These are phyloP conservation scores for Sporisorium graminicola DNA, from an alignment of 1,284 basidiomycete species.

Conservation along the genomic window DNA sequence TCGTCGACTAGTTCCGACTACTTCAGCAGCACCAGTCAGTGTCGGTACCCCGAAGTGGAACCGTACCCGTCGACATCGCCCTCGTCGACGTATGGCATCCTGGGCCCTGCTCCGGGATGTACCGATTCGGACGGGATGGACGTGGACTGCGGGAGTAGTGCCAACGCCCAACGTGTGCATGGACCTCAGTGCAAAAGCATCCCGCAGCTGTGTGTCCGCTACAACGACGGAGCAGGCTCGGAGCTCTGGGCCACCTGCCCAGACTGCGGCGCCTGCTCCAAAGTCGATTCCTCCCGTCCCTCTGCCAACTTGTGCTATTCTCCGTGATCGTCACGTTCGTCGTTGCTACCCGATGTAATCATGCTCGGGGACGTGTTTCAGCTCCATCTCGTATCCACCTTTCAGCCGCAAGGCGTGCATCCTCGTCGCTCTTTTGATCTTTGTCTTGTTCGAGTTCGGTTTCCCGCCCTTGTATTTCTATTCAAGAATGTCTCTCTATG, in stretches of 20 bases:
- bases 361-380: background rate
- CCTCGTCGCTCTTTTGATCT: background rate
- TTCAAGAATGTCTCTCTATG: background rate
- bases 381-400: no score
- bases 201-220: conserved; percentile 58
- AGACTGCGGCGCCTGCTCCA: conserved; percentile 48
- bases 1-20: conserved; percentile 32
- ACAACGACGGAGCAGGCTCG: conserved; percentile 46
- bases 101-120: conserved; percentile 33
- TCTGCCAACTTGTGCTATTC: conserved; percentile 39
- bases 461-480: conserved; percentile 17
- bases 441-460: background rate
- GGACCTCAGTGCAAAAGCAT: conserved; percentile 61
- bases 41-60: conserved; percentile 32
- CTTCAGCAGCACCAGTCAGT: conserved; percentile 19
- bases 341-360: conserved; percentile 23
- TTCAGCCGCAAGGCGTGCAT: background rate
- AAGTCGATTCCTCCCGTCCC: conserved; percentile 36
- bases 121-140: conserved; percentile 37
- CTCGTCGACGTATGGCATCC: conserved; percentile 31
- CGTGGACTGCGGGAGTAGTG: conserved; percentile 26
- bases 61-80: conserved; percentile 39
- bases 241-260: conserved; percentile 62
- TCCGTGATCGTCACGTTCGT: conserved; percentile 28
- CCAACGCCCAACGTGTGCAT: conserved; percentile 18